Percentiles rank a stretch among this genome's conserved stretches.
These are phyloP conservation scores for Dendryphion nanum DNA, from an alignment of 2,329 filamentous ascomycete genomes.

Conservation along the genomic window DNA sequence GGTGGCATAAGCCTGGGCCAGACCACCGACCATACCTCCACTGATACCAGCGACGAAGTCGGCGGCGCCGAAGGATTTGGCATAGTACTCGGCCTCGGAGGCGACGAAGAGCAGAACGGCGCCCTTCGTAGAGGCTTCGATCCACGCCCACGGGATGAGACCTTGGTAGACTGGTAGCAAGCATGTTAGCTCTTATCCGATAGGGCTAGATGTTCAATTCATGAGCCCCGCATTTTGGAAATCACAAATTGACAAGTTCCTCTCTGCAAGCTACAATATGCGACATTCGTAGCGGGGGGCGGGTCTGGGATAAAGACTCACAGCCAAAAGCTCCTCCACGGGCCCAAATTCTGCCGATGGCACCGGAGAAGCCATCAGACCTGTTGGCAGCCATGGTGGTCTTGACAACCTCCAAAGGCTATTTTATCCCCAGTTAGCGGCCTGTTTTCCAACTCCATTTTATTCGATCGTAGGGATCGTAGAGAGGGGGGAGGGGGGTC, in stretches of 20 bases:
- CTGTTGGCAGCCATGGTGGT: constrained; percentile 99
- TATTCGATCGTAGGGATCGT: not conserved
- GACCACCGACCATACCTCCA: constrained; percentile 89
- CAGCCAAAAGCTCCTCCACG: constrained; percentile 92
- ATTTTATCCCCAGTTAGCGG: constrained; percentile 41
- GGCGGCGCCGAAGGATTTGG: constrained; percentile 75
- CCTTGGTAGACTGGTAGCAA: constrained; percentile 84
- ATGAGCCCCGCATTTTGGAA: too few species aligned
- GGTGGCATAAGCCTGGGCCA: constrained; percentile 97
- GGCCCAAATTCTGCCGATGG: constrained; percentile 85
- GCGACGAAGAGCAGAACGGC: constrained; percentile 98
- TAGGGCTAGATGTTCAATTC: too few species aligned
- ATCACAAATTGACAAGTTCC: too few species aligned
- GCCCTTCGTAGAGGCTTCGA: constrained; percentile 99
- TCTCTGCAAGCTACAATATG: not conserved
- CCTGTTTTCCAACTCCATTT: not conserved
- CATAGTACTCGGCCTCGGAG: constrained; percentile 95
- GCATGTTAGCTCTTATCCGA: constrained; percentile 12
- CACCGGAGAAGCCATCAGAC: constrained; percentile 77
- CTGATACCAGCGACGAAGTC: constrained; percentile 87
- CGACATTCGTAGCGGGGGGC: constrained; percentile 4
- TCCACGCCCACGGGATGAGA: constrained; percentile 99
- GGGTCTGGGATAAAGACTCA: constrained; percentile 55
- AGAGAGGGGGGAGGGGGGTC: too few species aligned
- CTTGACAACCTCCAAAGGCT: constrained; percentile 98